phyloP scores from a whole-genome alignment of 257 asterid species.

The Plantago major region DNA sequence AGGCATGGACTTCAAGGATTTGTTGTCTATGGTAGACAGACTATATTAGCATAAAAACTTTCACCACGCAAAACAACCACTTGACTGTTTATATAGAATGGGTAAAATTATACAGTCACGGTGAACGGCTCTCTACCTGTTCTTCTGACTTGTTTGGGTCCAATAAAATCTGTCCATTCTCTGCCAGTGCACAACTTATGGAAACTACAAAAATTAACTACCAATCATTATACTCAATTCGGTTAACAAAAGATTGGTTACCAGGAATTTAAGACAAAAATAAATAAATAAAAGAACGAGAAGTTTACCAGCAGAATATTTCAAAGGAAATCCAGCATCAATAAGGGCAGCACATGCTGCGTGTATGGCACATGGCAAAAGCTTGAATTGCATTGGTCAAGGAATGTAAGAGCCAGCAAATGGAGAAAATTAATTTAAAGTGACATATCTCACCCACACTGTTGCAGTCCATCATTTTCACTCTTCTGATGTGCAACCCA shows the following conservation, averaged over 20 bases:
- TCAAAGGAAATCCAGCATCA: constrained; percentile 90
- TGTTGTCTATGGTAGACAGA: background rate
- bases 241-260: background rate
- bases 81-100: background rate
- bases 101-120: background rate
- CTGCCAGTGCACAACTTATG: constrained; percentile 64
- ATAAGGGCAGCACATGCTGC: constrained; percentile 92
- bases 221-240: constrained; percentile 13
- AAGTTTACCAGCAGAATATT: constrained; percentile 67
- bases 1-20: background rate
- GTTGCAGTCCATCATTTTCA: too few relatives aligned
- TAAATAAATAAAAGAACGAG: constrained; percentile 6
- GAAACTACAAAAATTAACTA: constrained; percentile 46
- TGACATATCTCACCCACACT: too few relatives aligned
- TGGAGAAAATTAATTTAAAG: background rate
- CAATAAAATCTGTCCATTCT: constrained; percentile 55
- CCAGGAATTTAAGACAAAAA: background rate
- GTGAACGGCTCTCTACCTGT: constrained; percentile 40
- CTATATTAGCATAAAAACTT: background rate
- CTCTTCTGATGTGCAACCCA: too few relatives aligned
- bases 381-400: constrained; percentile 60
- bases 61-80: background rate
- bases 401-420: constrained; percentile 33
- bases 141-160: constrained; percentile 87
- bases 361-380: constrained; percentile 91